Percentiles rank a stretch among this genome's conserved stretches.
These are phyloP conservation scores for Trichoderma sp. DNA, from an alignment of 2,329 filamentous ascomycete species.

Conservation along the genomic window DNA sequence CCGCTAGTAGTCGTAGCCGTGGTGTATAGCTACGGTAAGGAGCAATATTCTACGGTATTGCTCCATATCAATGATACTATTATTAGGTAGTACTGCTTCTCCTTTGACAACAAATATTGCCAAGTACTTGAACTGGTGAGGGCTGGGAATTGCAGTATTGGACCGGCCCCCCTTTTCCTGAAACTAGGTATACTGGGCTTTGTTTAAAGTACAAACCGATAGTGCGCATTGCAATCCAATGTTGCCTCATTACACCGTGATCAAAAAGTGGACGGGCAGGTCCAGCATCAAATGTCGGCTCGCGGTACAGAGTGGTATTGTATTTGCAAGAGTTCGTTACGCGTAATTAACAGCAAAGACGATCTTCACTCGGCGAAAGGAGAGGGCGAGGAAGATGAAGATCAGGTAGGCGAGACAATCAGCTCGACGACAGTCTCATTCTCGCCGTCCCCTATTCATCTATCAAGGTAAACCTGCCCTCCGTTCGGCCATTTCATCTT, in stretches of 20 bases:
- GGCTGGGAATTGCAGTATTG: not conserved
- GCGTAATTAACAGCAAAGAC: conserved; percentile 9
- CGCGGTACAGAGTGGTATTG: conserved; percentile 3
- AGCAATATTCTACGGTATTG: not conserved
- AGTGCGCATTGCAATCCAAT: conserved; percentile 6
- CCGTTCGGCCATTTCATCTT: conserved; percentile 10
- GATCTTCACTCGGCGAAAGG: conserved; percentile 12
- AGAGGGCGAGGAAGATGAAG: not conserved
- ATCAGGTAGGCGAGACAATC: not conserved
- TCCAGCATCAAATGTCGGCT: not conserved
- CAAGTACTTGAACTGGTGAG: not conserved
- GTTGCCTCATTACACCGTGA: conserved; percentile 2
- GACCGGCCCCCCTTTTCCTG: conserved; percentile 13
- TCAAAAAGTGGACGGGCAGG: not conserved
- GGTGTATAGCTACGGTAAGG: not conserved
- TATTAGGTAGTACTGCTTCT: not conserved
- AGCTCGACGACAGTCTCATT: not conserved
- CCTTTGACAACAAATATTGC: not conserved
- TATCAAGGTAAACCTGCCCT: not conserved
- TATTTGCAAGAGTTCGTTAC: not conserved
- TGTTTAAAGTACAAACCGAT: not conserved
- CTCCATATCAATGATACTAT: not conserved
- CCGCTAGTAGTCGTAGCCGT: not conserved
- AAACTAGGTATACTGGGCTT: conserved; percentile 9
- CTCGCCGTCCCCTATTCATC: conserved; percentile 7